Base-by-base conservation (phyloP, 768 basidiomycete genomes). In the Saitozyma podzolica region DNA sequence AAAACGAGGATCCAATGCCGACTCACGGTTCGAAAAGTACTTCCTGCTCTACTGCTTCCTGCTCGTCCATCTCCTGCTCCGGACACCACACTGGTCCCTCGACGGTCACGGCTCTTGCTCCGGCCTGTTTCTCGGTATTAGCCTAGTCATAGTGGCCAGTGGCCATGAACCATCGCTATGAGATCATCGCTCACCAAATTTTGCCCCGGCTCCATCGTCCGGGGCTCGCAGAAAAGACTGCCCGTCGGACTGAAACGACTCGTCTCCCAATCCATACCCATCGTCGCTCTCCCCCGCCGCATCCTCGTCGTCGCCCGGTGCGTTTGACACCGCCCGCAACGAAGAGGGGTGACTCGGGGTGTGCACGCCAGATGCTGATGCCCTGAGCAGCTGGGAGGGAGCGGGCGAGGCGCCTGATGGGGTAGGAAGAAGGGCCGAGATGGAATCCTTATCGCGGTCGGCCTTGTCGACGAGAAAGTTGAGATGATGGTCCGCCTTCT, bases 391-490 rank as follows among this genome's bases (percentile, higher is more conserved):
- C 43, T 19, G 40, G 40, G 56, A 29, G 16, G 49, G 53, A 29
- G 43, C 51, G 9, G 61, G 59, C 10, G 58, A 64, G 11, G 50
- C 58, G 14, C 50, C 55, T 11, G 69, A 56, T 41, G 52, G 59
- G 14, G 29, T 29, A 29, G 63, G 54, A 39, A 69, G 53, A 13
- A 70, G 56, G 3, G 63, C 49, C 3, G 62, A 55, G 40, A 55
- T 61, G 11, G 51, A 13, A 17, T 56, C 29, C 5, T 29, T 50
- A 10, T 56, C 53, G 40, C 69, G 61, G 71, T 94, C 91, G 72
- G 87, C 88, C 70, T 87, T 86, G 80, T 98, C 96, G 1, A 90
- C 90, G 68, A 98, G 88, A 72, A 94, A 88, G 72, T 86, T 86
- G 17, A 98, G 85, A 29, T 97, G 85, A 67, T 87, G 85, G 59